A percentile compares a stretch with the other conserved stretches of the same genome.
Evolutionary conservation across 805 yeast species (phyloP).

Genomic region (Kurtzmaniella cleridarum): DNA sequence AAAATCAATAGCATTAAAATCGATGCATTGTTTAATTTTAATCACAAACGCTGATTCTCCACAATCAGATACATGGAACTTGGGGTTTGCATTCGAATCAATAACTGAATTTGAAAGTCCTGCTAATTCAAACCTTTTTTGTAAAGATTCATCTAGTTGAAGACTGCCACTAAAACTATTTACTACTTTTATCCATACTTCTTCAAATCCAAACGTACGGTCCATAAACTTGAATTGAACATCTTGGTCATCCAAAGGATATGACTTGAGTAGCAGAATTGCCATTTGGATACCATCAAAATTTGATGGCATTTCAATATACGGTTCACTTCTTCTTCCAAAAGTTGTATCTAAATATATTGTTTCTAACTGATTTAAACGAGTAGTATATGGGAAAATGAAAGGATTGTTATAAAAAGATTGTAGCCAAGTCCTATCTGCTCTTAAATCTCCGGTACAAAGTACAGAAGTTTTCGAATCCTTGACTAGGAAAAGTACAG

Average conservation of each 20-base stretch:
- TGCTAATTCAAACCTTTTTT: conserved; percentile 1
- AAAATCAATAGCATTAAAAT: conserved; percentile 31
- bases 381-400: conserved; percentile 37
- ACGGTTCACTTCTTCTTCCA: conserved; percentile 45
- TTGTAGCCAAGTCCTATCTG: conserved; percentile 49
- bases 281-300: conserved; percentile 34
- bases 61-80: conserved; percentile 1
- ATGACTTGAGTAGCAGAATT: conserved; percentile 28
- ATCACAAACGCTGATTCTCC: conserved; percentile 12
- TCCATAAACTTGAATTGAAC: conserved; percentile 38
- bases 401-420: conserved; percentile 27
- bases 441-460: conserved; percentile 54
- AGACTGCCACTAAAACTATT: conserved; percentile 14
- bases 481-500: conserved; percentile 49
- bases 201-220: conserved; percentile 47
- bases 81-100: neutral
- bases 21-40: conserved; percentile 30
- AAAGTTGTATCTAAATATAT: conserved; percentile 55
- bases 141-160: conserved; percentile 6
- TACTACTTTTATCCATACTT: conserved; percentile 40
- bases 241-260: conserved; percentile 36
- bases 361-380: conserved; percentile 30
- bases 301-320: conserved; percentile 38
- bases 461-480: conserved; percentile 28
- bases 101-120: neutral